phyloP scores from a whole-genome alignment of 768 basidiomycete species.

The Pholiota microspora region DNA sequence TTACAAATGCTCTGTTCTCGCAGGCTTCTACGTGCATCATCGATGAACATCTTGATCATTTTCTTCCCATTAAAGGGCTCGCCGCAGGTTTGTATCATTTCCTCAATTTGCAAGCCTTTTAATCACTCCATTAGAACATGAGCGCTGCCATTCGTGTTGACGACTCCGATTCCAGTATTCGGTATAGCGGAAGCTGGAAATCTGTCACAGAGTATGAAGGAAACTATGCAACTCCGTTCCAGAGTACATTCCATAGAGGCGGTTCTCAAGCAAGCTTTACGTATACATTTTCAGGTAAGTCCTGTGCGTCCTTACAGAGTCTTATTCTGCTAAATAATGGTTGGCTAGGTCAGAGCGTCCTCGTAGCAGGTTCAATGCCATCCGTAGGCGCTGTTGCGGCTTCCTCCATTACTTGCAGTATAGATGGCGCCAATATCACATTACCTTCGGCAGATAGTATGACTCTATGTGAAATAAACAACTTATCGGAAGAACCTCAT shows the following conservation, averaged over 20 bases:
- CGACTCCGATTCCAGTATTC: slow-evolving; percentile 4
- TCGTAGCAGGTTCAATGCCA: background rate
- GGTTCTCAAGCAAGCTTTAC: background rate
- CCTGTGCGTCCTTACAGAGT: background rate
- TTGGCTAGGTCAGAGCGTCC: background rate
- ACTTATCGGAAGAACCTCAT: background rate
- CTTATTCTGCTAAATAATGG: background rate
- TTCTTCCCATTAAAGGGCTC: background rate
- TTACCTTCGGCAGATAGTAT: background rate
- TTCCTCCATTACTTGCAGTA: background rate
- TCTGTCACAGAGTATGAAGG: background rate
- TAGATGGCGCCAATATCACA: background rate
- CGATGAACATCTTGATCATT: background rate
- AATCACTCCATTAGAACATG: background rate
- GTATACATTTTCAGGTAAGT: slow-evolving; percentile 8
- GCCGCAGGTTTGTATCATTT: background rate
- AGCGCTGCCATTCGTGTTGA: background rate
- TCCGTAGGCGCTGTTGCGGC: background rate
- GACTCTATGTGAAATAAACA: background rate
- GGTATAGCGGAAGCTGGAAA: slow-evolving; percentile 8
- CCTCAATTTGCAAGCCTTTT: background rate
- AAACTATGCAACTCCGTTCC: slow-evolving; percentile 3
- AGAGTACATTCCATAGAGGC: slow-evolving; percentile 3
- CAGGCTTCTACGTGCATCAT: too few relatives aligned
- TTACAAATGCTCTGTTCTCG: too few relatives aligned